A percentile compares a stretch with the other conserved stretches of the same genome.
Conservation (phyloP, 768 basidiomycete species). For the Clitopilus hobsonii region DNA sequence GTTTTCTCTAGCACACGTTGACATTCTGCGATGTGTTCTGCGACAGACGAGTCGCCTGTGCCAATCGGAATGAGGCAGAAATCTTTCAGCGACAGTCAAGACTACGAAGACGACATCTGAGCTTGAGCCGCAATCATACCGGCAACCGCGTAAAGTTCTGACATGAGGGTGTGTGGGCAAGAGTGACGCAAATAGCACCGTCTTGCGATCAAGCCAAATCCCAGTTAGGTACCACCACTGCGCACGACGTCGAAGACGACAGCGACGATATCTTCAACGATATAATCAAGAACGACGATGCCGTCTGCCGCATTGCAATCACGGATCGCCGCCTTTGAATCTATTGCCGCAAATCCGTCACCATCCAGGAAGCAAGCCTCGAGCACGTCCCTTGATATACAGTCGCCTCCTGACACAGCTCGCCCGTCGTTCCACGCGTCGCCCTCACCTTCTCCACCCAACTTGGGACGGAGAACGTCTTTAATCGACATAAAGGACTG, state of each 20-base stretch:
- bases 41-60: constrained; percentile 70
- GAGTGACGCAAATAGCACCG: neutral
- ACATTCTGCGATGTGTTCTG: constrained; percentile 77
- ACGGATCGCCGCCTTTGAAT: constrained; percentile 63
- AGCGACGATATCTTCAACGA: neutral
- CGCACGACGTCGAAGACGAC: neutral
- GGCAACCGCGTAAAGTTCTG: constrained; percentile 76
- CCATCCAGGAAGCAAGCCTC: constrained; percentile 14
- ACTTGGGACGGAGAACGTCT: constrained; percentile 50
- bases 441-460: constrained; percentile 47
- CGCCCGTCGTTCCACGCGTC: constrained; percentile 34
- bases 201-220: neutral
- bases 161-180: constrained; percentile 7
- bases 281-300: constrained; percentile 19
- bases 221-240: neutral
- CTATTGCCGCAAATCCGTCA: constrained; percentile 29
- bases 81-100: constrained; percentile 37
- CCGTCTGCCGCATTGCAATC: constrained; percentile 48
- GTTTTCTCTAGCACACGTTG: constrained; percentile 79
- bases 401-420: constrained; percentile 40
- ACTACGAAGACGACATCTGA: neutral
- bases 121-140: constrained; percentile 31
- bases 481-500: constrained; percentile 72
- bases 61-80: constrained; percentile 90
- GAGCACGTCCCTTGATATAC: constrained; percentile 34